Evolutionary conservation across 164 flowering plant species (phyloP).

Genomic region (grape (Vitis vinifera)): DNA sequence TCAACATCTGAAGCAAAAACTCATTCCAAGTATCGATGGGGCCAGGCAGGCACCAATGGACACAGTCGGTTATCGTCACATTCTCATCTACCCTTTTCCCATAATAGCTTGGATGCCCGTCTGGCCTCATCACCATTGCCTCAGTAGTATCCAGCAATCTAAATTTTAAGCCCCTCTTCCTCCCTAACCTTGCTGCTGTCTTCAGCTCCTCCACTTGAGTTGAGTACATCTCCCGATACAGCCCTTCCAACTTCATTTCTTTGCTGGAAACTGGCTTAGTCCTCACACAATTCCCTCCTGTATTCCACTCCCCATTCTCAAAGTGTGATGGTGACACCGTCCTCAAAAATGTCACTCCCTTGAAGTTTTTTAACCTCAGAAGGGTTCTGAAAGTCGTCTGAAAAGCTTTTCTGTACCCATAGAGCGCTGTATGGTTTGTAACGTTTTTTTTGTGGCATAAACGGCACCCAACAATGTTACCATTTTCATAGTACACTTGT

Average conservation of each 20-base stretch:
- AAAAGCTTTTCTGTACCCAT: constrained; percentile 39
- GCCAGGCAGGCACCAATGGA: constrained; percentile 65
- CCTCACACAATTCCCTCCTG: constrained; percentile 48
- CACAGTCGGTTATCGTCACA: constrained; percentile 36
- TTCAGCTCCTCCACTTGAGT: constrained; percentile 43
- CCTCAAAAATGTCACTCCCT: constrained; percentile 41
- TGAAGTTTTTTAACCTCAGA: constrained; percentile 20
- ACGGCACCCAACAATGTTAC: constrained; percentile 34
- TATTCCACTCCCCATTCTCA: constrained; percentile 50
- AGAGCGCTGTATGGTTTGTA: constrained; percentile 10
- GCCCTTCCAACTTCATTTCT: constrained; percentile 24
- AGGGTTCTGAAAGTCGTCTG: constrained; percentile 31
- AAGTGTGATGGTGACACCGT: constrained; percentile 47
- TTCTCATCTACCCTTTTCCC: constrained; percentile 28
- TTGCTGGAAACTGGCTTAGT: constrained; percentile 30
- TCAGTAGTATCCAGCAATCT: constrained; percentile 36
- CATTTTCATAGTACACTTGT: constrained; percentile 22
- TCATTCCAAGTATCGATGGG: constrained; percentile 60
- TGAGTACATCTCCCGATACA: constrained; percentile 23
- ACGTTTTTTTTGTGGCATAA: constrained; percentile 28
- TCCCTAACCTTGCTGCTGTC: constrained; percentile 31
- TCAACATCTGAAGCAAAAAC: constrained; percentile 44
- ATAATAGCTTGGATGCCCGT: constrained; percentile 50
- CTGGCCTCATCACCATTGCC: constrained; percentile 51
- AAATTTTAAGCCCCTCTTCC: constrained; percentile 31